These are phyloP conservation scores for Pythium vanterpoolii DNA, from an alignment of 352 stramenopile species.

Conservation along the genomic window DNA sequence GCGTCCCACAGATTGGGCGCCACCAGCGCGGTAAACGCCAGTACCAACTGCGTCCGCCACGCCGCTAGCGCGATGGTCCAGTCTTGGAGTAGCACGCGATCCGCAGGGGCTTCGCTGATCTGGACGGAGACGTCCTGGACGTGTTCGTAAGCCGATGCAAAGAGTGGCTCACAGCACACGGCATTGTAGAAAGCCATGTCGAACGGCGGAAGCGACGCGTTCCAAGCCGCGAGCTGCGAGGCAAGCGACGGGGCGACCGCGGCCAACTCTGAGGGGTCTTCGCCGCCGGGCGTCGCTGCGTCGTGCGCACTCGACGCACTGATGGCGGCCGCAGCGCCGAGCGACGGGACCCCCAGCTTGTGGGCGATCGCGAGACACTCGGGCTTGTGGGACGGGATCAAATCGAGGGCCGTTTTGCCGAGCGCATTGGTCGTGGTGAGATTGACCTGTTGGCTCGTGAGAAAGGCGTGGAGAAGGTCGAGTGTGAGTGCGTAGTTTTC, in stretches of 20 bases:
- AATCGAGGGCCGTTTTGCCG: slow-evolving; percentile 61
- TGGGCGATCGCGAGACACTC: slow-evolving; percentile 61
- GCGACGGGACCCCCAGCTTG: slow-evolving; percentile 47
- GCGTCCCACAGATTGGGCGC: slow-evolving; percentile 57
- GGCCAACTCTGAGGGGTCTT: slow-evolving; percentile 60
- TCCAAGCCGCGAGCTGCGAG: slow-evolving; percentile 49
- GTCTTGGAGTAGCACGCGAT: slow-evolving; percentile 30
- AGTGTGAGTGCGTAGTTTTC: slow-evolving; percentile 60
- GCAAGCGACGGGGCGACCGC: slow-evolving; percentile 43
- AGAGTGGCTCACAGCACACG: slow-evolving; percentile 70
- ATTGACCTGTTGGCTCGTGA: slow-evolving; percentile 57
- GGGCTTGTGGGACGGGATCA: slow-evolving; percentile 48
- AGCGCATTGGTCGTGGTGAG: slow-evolving; percentile 64
- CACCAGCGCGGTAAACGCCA: slow-evolving; percentile 70
- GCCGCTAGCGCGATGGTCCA: slow-evolving; percentile 54
- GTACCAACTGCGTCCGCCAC: slow-evolving; percentile 63
- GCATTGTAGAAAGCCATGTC: slow-evolving; percentile 75
- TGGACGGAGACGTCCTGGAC: slow-evolving; percentile 57
- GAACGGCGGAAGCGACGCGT: slow-evolving; percentile 69
- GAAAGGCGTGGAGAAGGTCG: slow-evolving; percentile 55
- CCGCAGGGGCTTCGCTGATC: slow-evolving; percentile 33
- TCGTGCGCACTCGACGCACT: slow-evolving; percentile 13
- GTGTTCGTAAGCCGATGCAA: slow-evolving; percentile 52
- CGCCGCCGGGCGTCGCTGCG: slow-evolving; percentile 42
- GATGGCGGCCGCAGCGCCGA: slow-evolving; percentile 10